Evolutionary conservation across 2,329 filamentous ascomycete species (phyloP).

Genomic region (Neofusicoccum umdonicola): DNA sequence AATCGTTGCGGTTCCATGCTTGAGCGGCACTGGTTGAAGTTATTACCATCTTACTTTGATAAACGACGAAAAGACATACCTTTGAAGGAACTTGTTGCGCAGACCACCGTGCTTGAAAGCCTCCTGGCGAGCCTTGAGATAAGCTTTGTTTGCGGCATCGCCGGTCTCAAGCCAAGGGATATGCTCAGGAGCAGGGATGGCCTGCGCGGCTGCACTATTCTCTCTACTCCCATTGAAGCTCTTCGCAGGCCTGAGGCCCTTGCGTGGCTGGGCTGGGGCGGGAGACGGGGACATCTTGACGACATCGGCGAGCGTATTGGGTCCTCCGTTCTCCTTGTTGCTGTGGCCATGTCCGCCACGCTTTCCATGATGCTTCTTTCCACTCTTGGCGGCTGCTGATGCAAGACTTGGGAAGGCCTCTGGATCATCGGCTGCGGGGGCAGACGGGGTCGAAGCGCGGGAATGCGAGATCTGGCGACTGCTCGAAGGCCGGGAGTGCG

Average conservation of each 20-base stretch:
- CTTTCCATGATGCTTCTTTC: slow-evolving; percentile 92
- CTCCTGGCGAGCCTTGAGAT: slow-evolving; percentile 90
- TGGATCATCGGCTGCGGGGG: slow-evolving; percentile 83
- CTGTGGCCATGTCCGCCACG: slow-evolving; percentile 71
- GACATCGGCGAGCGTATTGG: slow-evolving; percentile 85
- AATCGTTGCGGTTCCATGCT: slow-evolving; percentile 98
- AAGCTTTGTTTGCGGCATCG: slow-evolving; percentile 84
- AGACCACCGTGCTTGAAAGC: slow-evolving; percentile 96
- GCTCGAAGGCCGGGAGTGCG: slow-evolving; percentile 80
- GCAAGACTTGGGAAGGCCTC: slow-evolving; percentile 92
- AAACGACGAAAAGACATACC: slow-evolving; percentile 50
- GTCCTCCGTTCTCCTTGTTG: slow-evolving; percentile 50
- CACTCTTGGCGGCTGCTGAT: slow-evolving; percentile 69
- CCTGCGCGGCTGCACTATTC: slow-evolving; percentile 75
- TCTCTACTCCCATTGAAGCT: slow-evolving; percentile 67
- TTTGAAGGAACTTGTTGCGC: slow-evolving; percentile 95
- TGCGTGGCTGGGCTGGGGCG: slow-evolving; percentile 59
- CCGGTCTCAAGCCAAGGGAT: slow-evolving; percentile 97
- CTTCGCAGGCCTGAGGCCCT: slow-evolving; percentile 62
- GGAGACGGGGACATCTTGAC: slow-evolving; percentile 93
- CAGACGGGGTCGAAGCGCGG: slow-evolving; percentile 60
- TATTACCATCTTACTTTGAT: not conserved
- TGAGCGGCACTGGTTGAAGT: slow-evolving; percentile 71
- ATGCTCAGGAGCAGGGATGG: slow-evolving; percentile 83
- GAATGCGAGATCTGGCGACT: slow-evolving; percentile 61